Evolutionary conservation across 768 basidiomycete species (phyloP), one percentile per base, ranked within the genome.

Genomic region (Heimioporus sp.): DNA sequence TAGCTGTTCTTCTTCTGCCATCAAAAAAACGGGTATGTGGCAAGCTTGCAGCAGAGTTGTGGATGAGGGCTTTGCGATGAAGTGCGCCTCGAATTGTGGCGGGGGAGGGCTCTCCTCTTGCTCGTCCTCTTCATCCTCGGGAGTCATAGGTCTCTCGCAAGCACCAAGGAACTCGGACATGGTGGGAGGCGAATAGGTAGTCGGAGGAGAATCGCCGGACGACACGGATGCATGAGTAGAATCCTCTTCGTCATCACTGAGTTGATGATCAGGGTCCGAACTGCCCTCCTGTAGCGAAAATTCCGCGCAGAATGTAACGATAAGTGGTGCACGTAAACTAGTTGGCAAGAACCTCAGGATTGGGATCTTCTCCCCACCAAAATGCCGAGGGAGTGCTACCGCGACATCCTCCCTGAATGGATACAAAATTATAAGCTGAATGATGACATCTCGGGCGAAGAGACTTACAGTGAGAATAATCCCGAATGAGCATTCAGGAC

Each of bases 21-120:
- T 55, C 32, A 51, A 55, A 4, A 55, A 32, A 10, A 55, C 16
- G 8, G 51, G 46, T 30, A 55, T 53, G 11, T 52, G 51, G 50
- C 54, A 55, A 9, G 16, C 21, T 5, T 50, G 20, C 4, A 45
- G 51, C 4, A 38, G 41, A 28, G 16, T 17, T 12, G 24, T 19
- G 15, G 38, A 40, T 6, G 43, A 13, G 17, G 32, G 11, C 37
- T 6, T 12, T 19, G 46, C 38, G 12, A 44, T 8, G 28, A 48
- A 55, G 20, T 55, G 11, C 1, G 46, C 54, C 10, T 55, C 51
- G 17, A 39, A 55, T 9, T 17, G 30, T 11, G 46, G 35, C 4
- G 51, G 9, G 4, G 30, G 51, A 20, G 28, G 3, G 10, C 2
- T 11, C 5, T 44, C 42, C 15, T 38, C 35, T 46, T 31, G 10